Conservation (phyloP, 345 rosid species). For the Syzygium aqueum region DNA sequence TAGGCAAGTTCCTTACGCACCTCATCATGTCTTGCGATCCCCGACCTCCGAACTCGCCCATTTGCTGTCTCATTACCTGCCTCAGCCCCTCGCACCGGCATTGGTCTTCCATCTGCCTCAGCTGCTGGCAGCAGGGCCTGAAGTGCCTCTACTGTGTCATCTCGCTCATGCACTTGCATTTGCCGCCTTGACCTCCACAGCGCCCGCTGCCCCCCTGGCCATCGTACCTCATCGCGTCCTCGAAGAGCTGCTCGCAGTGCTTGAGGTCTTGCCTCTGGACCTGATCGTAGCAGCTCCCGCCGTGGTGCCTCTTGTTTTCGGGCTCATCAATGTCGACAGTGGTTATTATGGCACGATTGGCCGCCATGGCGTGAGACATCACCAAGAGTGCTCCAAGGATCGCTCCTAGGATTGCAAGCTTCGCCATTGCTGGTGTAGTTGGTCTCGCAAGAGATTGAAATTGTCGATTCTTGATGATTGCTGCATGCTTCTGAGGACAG, state of each 20-base stretch:
- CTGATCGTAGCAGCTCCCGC: slow-evolving; percentile 6
- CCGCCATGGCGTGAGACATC: slow-evolving; percentile 1
- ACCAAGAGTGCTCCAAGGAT: slow-evolving; percentile 12
- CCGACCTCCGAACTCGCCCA: background rate
- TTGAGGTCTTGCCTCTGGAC: slow-evolving; percentile 18
- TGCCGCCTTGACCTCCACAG: background rate
- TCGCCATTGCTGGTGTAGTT: slow-evolving; percentile 6
- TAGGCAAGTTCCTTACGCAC: background rate
- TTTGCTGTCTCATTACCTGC: background rate
- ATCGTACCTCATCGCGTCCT: background rate
- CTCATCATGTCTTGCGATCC: background rate
- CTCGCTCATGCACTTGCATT: background rate
- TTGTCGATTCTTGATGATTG: background rate
- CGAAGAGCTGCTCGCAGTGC: slow-evolving; percentile 18
- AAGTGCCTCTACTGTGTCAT: background rate
- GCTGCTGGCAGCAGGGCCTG: slow-evolving; percentile 5
- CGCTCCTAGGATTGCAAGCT: slow-evolving; percentile 6
- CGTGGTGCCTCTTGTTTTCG: background rate
- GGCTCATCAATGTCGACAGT: slow-evolving; percentile 7
- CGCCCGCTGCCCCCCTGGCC: background rate
- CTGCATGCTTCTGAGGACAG: background rate
- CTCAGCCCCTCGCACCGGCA: slow-evolving; percentile 4
- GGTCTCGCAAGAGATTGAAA: background rate
- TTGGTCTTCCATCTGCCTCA: slow-evolving; percentile 1
- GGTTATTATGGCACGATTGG: slow-evolving; percentile 15